Conservation (phyloP, 345 rosid genomes). For the Populus tremula region DNA sequence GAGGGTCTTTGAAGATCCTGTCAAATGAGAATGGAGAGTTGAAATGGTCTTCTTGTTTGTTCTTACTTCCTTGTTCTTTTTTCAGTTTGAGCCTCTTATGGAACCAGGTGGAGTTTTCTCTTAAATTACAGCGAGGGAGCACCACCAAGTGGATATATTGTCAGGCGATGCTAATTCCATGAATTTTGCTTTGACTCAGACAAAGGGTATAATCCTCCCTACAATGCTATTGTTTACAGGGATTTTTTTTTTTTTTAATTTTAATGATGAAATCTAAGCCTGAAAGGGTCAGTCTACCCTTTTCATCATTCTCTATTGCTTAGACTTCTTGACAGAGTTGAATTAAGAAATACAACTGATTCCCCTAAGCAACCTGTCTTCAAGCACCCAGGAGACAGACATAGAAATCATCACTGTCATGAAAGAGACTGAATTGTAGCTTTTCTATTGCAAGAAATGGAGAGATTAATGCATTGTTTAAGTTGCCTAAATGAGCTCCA, state of each 20-base stretch:
- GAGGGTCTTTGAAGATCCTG: slow-evolving; percentile 27
- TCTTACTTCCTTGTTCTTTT: slow-evolving; percentile 29
- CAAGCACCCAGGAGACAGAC: neutral
- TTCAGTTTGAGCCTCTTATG: slow-evolving; percentile 11
- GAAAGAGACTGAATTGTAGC: slow-evolving; percentile 28
- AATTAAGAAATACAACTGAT: neutral
- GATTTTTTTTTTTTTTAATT: no score
- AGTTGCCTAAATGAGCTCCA: neutral
- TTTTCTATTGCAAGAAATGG: neutral
- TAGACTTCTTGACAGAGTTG: neutral
- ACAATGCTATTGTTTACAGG: neutral
- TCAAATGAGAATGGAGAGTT: slow-evolving; percentile 23
- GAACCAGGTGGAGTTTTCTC: slow-evolving; percentile 27
- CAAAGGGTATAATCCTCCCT: slow-evolving; percentile 8
- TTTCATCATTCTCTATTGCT: neutral
- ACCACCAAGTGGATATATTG: slow-evolving; percentile 17
- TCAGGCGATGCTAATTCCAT: neutral
- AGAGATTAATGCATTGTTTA: neutral
- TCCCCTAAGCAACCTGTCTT: neutral
- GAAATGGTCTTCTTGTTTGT: slow-evolving; percentile 40
- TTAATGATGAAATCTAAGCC: neutral
- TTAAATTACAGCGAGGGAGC: neutral
- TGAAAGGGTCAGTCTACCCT: slow-evolving; percentile 13
- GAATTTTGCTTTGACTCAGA: slow-evolving; percentile 26
- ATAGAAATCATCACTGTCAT: slow-evolving; percentile 23